Conservation (phyloP, 257 asterid genomes). For the Scutellaria minor region DNA sequence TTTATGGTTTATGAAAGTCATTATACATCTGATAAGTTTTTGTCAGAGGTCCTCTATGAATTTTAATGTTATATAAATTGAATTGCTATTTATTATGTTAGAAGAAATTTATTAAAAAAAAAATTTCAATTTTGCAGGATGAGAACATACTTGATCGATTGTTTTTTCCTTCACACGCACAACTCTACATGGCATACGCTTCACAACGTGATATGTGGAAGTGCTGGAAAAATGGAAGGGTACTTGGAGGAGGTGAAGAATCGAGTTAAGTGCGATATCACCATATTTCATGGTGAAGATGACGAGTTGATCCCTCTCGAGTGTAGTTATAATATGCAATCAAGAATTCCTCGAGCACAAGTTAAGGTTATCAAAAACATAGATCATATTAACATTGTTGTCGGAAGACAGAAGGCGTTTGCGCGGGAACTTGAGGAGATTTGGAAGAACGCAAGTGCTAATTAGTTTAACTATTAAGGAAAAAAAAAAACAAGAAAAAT, state of each 20-base stretch:
- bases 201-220: conserved; percentile 90
- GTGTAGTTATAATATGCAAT: conserved; percentile 75
- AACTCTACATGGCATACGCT: conserved; percentile 97
- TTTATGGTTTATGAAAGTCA: no score
- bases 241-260: conserved; percentile 68
- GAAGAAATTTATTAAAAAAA: no score
- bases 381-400: conserved; percentile 93
- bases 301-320: conserved; percentile 88
- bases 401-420: conserved; percentile 80
- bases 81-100: no score
- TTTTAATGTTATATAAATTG: no score
- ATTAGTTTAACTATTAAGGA: not conserved
- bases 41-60: no score
- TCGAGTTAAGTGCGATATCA: conserved; percentile 56
- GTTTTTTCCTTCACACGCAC: conserved; percentile 91
- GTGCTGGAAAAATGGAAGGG: conserved; percentile 77
- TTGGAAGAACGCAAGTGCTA: conserved; percentile 59
- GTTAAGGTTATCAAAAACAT: conserved; percentile 68
- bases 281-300: conserved; percentile 72
- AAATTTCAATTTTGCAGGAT: conserved; percentile 46
- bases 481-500: not conserved
- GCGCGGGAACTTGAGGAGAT: conserved; percentile 87
- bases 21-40: no score
- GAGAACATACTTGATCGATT: conserved; percentile 83
- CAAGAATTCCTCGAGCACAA: conserved; percentile 66